phyloP scores from a whole-genome alignment of 176 grass and related monocot species.

The Hsuehochloa calcarea region DNA sequence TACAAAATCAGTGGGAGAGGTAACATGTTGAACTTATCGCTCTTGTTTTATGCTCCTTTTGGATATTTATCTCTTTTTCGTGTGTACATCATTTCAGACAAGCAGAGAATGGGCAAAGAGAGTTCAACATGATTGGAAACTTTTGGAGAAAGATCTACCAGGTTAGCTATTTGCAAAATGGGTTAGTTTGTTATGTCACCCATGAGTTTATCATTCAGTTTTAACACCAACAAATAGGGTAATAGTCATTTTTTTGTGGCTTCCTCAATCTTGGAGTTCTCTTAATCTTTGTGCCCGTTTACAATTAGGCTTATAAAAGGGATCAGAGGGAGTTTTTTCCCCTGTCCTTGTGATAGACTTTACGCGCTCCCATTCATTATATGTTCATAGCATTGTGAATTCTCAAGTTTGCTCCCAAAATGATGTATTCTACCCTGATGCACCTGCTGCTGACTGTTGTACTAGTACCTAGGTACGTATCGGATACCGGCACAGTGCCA shows the following conservation, averaged over 20 bases:
- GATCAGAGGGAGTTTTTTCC: neutral
- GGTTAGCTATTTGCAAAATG: conserved; percentile 40
- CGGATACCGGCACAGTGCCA: too few species aligned
- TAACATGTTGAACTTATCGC: conserved; percentile 32
- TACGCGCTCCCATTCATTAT: neutral
- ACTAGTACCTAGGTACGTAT: too few species aligned
- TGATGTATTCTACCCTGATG: neutral
- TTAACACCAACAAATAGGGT: neutral
- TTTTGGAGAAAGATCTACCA: conserved; percentile 86
- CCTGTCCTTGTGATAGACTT: conserved; percentile 5
- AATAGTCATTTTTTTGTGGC: neutral
- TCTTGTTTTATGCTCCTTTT: conserved; percentile 27
- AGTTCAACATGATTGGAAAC: conserved; percentile 89
- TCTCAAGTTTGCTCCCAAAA: neutral
- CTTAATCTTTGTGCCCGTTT: neutral
- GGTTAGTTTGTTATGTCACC: neutral
- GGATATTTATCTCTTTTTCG: neutral
- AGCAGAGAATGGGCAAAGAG: conserved; percentile 71
- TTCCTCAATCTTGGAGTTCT: neutral
- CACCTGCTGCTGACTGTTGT: too few species aligned
- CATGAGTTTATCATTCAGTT: conserved; percentile 1
- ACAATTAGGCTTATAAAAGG: neutral
- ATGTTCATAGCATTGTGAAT: neutral
- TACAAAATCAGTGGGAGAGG: conserved; percentile 29
- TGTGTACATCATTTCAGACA: conserved; percentile 41